Evolutionary conservation across 2,329 filamentous ascomycete species (phyloP).

Genomic region (Aschersonia sp.): DNA sequence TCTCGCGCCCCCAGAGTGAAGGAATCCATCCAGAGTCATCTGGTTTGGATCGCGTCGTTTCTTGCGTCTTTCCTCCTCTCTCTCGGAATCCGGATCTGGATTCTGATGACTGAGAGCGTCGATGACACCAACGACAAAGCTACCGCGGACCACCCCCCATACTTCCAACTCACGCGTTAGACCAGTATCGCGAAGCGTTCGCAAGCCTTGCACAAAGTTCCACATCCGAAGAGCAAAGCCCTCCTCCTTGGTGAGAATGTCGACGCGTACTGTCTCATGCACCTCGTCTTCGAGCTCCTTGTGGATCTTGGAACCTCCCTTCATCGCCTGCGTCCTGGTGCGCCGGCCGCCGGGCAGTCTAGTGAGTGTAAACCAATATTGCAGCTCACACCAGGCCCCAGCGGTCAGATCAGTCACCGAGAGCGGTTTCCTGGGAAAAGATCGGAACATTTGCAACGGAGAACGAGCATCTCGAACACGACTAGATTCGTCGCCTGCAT

Average conservation of each 20-base stretch:
- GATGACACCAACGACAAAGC: conserved; percentile 79
- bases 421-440: conserved; percentile 61
- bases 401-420: conserved; percentile 80
- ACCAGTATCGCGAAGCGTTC: conserved; percentile 56
- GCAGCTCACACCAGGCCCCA: conserved; percentile 89
- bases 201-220: conserved; percentile 80
- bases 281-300: conserved; percentile 75
- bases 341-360: conserved; percentile 58
- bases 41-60: conserved; percentile 16
- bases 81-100: conserved; percentile 57
- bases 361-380: conserved; percentile 79
- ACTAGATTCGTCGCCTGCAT: neutral
- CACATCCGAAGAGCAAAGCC: conserved; percentile 69
- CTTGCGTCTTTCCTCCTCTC: conserved; percentile 29
- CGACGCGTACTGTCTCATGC: conserved; percentile 60
- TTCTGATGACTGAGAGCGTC: conserved; percentile 70
- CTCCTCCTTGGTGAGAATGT: conserved; percentile 64
- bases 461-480: conserved; percentile 21
- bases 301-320: conserved; percentile 65
- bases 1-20: conserved; percentile 13
- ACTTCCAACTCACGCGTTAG: conserved; percentile 65
- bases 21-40: conserved; percentile 25
- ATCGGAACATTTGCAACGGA: conserved; percentile 67
- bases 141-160: conserved; percentile 71
- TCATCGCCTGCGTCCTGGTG: conserved; percentile 69